phyloP scores from a whole-genome alignment of 2,329 filamentous ascomycete genomes.

The Coniochaeta sp. region DNA sequence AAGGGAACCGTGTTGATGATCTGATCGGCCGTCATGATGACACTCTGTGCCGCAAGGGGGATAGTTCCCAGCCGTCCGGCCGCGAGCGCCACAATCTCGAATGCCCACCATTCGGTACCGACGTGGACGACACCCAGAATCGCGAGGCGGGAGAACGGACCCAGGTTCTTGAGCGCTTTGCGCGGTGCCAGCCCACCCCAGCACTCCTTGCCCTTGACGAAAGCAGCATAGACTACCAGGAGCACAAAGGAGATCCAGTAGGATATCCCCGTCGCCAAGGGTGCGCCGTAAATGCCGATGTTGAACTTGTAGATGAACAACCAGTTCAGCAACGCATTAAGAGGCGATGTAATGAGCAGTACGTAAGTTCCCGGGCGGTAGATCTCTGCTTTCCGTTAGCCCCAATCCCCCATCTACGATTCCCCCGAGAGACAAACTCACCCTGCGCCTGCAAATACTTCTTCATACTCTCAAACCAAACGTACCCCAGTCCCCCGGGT shows the following conservation, averaged over 20 bases:
- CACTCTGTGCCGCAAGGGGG: conserved; percentile 72
- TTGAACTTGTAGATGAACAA: conserved; percentile 67
- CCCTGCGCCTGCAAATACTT: conserved; percentile 85
- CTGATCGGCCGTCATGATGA: conserved; percentile 87
- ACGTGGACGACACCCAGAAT: conserved; percentile 74
- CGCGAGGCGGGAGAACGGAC: conserved; percentile 67
- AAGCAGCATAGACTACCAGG: conserved; percentile 65
- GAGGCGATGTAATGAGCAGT: conserved; percentile 73
- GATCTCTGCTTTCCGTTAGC: conserved; percentile 34
- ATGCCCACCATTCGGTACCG: conserved; percentile 91
- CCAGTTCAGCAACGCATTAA: conserved; percentile 76
- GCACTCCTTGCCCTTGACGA: conserved; percentile 64
- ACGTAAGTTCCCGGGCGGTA: conserved; percentile 80
- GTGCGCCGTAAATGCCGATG: conserved; percentile 70
- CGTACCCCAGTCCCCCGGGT: conserved; percentile 76
- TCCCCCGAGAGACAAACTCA: no score
- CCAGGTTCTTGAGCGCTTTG: conserved; percentile 58
- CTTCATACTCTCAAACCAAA: conserved; percentile 83
- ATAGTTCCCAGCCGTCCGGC: conserved; percentile 75
- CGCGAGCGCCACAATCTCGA: conserved; percentile 80
- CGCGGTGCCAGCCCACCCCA: conserved; percentile 68
- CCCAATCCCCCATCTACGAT: no score
- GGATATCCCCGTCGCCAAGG: conserved; percentile 73
- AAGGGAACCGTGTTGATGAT: conserved; percentile 83
- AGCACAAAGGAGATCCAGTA: conserved; percentile 82